These are phyloP conservation scores for Coemansia brasiliensis DNA, from an alignment of 192 early-diverging fungal species.

Conservation along the genomic window DNA sequence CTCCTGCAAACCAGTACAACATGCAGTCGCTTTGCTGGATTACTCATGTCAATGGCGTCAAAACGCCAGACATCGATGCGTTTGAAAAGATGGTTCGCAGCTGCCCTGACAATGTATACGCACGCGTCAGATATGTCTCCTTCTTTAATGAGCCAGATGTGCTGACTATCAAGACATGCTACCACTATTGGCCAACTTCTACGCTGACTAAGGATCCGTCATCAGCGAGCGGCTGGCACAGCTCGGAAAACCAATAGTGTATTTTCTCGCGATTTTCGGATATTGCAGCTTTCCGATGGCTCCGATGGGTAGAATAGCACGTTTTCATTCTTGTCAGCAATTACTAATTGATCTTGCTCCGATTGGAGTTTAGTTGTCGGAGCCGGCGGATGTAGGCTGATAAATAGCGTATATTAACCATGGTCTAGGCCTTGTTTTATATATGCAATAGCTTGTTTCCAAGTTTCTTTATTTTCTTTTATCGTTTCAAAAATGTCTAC, in stretches of 20 bases:
- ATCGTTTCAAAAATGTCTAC: constrained; percentile 12
- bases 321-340: too few species aligned
- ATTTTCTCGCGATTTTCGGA: too few species aligned
- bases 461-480: background rate
- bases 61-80: constrained; percentile 60
- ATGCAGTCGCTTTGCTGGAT: constrained; percentile 64
- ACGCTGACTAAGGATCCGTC: constrained; percentile 56
- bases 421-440: background rate
- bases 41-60: constrained; percentile 64
- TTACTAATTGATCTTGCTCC: too few species aligned
- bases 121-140: constrained; percentile 40
- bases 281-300: background rate
- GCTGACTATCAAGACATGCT: constrained; percentile 68
- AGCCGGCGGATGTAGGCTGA: too few species aligned
- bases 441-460: background rate
- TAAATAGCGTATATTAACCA: too few species aligned
- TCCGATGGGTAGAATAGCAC: background rate
- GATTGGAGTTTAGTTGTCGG: too few species aligned
- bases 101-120: constrained; percentile 55
- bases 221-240: constrained; percentile 54
- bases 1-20: constrained; percentile 65
- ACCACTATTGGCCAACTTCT: constrained; percentile 72
- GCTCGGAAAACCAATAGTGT: background rate
- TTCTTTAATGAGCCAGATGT: constrained; percentile 56
- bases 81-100: constrained; percentile 61